Conservation (phyloP, 306 rosid species). For the Cucumis hystrix region DNA sequence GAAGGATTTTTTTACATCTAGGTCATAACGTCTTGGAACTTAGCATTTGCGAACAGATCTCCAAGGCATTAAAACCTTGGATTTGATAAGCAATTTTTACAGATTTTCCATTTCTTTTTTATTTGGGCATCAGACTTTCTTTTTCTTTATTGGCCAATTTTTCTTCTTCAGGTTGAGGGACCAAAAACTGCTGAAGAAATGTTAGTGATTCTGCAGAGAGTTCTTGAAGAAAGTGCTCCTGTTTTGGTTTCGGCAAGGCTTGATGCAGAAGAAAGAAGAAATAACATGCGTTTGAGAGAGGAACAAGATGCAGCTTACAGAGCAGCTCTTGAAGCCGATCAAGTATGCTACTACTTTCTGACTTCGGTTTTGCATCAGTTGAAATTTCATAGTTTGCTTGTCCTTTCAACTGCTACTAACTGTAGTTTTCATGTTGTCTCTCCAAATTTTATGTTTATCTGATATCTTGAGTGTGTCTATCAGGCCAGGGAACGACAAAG, state of each 20-base stretch:
- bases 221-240: slow-evolving; percentile 82
- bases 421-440: neutral
- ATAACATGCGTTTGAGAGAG: slow-evolving; percentile 67
- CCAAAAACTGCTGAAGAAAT: slow-evolving; percentile 81
- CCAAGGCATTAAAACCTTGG: neutral
- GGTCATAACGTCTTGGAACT: neutral
- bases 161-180: slow-evolving; percentile 66
- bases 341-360: slow-evolving; percentile 36
- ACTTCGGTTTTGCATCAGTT: neutral
- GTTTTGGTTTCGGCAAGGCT: slow-evolving; percentile 71
- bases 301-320: slow-evolving; percentile 99
- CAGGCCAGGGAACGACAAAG: slow-evolving; percentile 94
- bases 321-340: slow-evolving; percentile 99
- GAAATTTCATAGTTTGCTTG: neutral
- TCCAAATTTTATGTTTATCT: neutral
- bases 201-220: slow-evolving; percentile 62
- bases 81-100: neutral
- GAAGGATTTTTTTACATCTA: neutral
- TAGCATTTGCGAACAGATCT: neutral
- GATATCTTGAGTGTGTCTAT: neutral
- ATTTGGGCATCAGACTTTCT: neutral
- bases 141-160: neutral
- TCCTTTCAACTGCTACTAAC: neutral
- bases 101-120: neutral
- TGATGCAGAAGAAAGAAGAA: slow-evolving; percentile 89